Evolutionary conservation across 352 stramenopile genomes (phyloP).

Genomic region (Thalassiosira exigua): DNA sequence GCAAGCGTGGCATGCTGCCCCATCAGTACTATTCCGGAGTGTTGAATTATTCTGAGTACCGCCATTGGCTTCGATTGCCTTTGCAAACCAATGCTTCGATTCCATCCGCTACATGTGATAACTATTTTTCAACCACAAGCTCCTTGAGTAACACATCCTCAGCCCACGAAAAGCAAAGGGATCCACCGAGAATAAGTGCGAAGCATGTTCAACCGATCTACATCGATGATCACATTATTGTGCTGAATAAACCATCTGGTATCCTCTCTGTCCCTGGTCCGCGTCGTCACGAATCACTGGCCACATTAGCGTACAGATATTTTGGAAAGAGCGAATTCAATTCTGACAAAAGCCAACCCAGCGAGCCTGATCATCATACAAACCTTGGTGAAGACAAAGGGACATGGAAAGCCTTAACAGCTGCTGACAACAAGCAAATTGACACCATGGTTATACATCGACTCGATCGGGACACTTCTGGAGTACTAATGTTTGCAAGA

Average conservation of each 20-base stretch:
- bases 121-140: conserved; percentile 7
- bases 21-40: conserved; percentile 36
- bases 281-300: conserved; percentile 56
- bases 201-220: conserved; percentile 69
- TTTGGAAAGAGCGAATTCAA: conserved; percentile 39
- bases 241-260: conserved; percentile 77
- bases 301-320: conserved; percentile 57
- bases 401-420: conserved; percentile 1
- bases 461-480: conserved; percentile 81
- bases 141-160: background rate
- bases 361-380: background rate
- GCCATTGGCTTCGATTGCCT: conserved; percentile 25
- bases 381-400: conserved; percentile 8
- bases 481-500: conserved; percentile 73
- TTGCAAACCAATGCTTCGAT: background rate
- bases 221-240: conserved; percentile 71
- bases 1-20: conserved; percentile 27
- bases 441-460: conserved; percentile 76
- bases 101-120: background rate
- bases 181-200: conserved; percentile 16
- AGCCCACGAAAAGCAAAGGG: background rate
- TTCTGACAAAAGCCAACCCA: no score
- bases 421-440: conserved; percentile 28
- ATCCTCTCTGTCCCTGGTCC: conserved; percentile 73
- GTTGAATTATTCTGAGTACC: conserved; percentile 13